These are phyloP conservation scores for Panicum miliaceum DNA, from an alignment of 176 grass and related monocot genomes.

Conservation along the genomic window DNA sequence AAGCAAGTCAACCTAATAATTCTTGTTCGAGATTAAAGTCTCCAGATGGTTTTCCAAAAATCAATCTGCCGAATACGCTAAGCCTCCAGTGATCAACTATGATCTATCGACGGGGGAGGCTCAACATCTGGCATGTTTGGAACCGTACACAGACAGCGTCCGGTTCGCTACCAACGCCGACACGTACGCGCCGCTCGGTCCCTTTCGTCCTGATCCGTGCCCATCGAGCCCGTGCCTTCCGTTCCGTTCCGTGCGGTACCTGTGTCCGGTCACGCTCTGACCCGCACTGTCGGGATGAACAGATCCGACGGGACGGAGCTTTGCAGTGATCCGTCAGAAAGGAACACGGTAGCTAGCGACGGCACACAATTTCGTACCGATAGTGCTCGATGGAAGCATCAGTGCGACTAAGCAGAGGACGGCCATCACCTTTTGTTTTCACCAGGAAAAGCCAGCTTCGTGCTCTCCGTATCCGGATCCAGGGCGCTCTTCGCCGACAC, in stretches of 20 bases:
- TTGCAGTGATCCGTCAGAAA: not conserved
- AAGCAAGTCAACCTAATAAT: not conserved
- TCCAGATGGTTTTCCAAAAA: not conserved
- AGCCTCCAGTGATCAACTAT: not conserved
- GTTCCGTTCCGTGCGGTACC: not conserved
- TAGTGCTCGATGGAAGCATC: not conserved
- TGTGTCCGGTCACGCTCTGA: not conserved
- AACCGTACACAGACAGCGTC: not conserved
- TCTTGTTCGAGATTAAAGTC: not conserved
- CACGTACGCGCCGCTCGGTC: not conserved
- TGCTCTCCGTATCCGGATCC: not conserved
- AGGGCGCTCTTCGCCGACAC: not conserved
- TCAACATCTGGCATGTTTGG: not conserved
- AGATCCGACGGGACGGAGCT: not conserved
- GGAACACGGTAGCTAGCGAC: not conserved
- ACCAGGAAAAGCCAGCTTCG: not conserved
- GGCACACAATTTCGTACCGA: not conserved
- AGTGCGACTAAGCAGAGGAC: not conserved
- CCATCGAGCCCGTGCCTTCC: not conserved
- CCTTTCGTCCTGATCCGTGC: not conserved
- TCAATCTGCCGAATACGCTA: not conserved
- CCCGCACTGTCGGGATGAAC: not conserved
- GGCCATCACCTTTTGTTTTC: not conserved
- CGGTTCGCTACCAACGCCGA: not conserved
- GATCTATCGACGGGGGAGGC: not conserved